Evolutionary conservation across 1,284 basidiomycete species (phyloP).

Genomic region (Tilletia indica): DNA sequence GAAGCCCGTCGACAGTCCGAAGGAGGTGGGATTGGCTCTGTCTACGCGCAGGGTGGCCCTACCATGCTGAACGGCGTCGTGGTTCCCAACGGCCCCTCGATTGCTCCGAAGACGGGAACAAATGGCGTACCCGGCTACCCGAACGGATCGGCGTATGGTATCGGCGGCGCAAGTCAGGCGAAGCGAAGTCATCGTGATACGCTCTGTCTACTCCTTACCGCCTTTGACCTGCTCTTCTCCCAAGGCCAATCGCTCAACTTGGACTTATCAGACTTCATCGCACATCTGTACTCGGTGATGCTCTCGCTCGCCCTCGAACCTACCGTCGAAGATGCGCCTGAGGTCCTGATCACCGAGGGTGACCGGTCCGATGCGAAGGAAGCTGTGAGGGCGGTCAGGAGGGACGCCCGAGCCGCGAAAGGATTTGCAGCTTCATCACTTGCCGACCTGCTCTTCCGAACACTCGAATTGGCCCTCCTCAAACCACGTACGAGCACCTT

Average conservation of each 20-base stretch:
- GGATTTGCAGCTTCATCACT: constrained; percentile 15
- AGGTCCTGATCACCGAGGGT: neutral
- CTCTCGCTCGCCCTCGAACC: constrained; percentile 60
- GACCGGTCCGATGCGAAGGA: constrained; percentile 5
- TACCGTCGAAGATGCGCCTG: constrained; percentile 58
- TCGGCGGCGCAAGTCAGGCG: constrained; percentile 11
- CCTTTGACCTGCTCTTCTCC: constrained; percentile 90
- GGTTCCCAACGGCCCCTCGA: neutral
- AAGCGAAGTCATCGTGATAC: constrained; percentile 61
- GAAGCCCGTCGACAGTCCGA: constrained; percentile 10
- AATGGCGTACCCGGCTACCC: neutral
- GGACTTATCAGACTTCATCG: constrained; percentile 85
- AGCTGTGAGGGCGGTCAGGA: constrained; percentile 18
- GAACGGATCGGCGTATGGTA: neutral
- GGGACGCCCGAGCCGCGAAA: neutral
- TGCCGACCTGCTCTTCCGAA: constrained; percentile 76
- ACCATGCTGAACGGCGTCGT: neutral
- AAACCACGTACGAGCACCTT: constrained; percentile 60
- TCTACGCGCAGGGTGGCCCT: neutral
- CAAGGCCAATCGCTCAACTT: constrained; percentile 98
- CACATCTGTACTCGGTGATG: constrained; percentile 68
- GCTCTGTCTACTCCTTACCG: constrained; percentile 85
- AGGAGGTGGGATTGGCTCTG: constrained; percentile 14
- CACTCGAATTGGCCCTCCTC: constrained; percentile 75
- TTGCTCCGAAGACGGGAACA: neutral